A percentile compares a stretch with the other conserved stretches of the same genome.
Conservation (phyloP, 768 basidiomycete species). For the Epithele typhae region DNA sequence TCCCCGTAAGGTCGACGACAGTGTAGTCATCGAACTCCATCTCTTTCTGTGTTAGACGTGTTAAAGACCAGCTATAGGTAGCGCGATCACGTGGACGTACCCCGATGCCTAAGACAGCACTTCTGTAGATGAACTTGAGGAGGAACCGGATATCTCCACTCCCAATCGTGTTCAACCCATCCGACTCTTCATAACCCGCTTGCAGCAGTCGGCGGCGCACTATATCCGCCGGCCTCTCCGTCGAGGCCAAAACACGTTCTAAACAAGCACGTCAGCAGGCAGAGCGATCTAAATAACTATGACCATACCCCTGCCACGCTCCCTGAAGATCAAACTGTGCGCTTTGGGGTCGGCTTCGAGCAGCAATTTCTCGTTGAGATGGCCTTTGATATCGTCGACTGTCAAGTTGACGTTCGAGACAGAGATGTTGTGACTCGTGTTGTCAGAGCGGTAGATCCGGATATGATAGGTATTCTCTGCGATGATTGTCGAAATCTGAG, state of each 20-base stretch:
- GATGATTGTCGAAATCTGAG: conserved; percentile 10
- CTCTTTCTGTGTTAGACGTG: conserved; percentile 41
- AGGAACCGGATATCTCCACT: conserved; percentile 80
- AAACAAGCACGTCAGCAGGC: conserved; percentile 2
- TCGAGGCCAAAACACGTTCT: conserved; percentile 82
- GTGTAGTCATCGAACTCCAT: conserved; percentile 67
- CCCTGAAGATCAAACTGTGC: conserved; percentile 70
- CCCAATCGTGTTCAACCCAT: conserved; percentile 73
- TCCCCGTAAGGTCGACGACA: conserved; percentile 75
- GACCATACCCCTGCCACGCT: conserved; percentile 66
- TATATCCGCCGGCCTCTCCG: conserved; percentile 82
- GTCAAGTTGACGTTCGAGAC: conserved; percentile 60
- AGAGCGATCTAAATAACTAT: background rate
- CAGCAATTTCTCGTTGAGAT: conserved; percentile 55
- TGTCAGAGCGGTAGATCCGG: conserved; percentile 74
- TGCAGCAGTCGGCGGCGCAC: conserved; percentile 80
- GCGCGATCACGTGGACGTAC: conserved; percentile 35
- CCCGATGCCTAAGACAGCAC: conserved; percentile 57
- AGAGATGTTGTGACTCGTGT: conserved; percentile 68
- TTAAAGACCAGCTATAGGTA: conserved; percentile 9
- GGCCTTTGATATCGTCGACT: conserved; percentile 60
- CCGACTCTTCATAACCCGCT: conserved; percentile 81
- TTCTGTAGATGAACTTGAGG: conserved; percentile 87
- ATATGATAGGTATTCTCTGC: conserved; percentile 43
- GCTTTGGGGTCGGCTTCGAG: conserved; percentile 47